These are phyloP conservation scores for Globisporangium acanthophoron DNA, from an alignment of 352 stramenopile species.

Conservation along the genomic window DNA sequence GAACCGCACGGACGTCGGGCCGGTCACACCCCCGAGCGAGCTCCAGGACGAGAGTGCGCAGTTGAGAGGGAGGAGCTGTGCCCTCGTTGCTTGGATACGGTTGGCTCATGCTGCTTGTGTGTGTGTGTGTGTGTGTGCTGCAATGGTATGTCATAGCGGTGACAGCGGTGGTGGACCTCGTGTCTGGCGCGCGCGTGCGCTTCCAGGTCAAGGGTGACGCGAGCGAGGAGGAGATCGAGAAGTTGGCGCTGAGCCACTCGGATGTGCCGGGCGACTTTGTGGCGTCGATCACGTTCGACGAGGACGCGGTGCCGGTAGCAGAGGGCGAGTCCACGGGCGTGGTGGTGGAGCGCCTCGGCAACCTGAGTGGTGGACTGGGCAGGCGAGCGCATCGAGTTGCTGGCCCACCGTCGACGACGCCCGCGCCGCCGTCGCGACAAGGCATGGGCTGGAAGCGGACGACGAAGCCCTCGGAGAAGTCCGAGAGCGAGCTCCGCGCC, in stretches of 20 bases:
- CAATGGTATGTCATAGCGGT: no score
- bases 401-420: background rate
- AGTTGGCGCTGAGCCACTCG: constrained; percentile 42
- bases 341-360: background rate
- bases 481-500: constrained; percentile 24
- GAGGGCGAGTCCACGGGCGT: background rate
- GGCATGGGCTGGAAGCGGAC: constrained; percentile 49
- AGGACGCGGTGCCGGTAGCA: constrained; percentile 26
- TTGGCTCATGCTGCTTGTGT: background rate
- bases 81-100: background rate
- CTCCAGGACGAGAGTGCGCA: constrained; percentile 67
- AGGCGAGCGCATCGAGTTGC: background rate
- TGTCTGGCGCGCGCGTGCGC: constrained; percentile 43
- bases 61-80: no score
- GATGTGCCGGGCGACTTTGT: constrained; percentile 38
- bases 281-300: constrained; percentile 54
- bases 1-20: constrained; percentile 63
- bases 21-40: constrained; percentile 43
- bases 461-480: constrained; percentile 17
- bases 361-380: background rate
- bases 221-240: constrained; percentile 62
- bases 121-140: constrained; percentile 1
- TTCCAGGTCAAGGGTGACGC: constrained; percentile 53
- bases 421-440: constrained; percentile 37
- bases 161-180: constrained; percentile 52